Evolutionary conservation across 129 eudicot species (phyloP).

Genomic region (Flaveria trinervia): DNA sequence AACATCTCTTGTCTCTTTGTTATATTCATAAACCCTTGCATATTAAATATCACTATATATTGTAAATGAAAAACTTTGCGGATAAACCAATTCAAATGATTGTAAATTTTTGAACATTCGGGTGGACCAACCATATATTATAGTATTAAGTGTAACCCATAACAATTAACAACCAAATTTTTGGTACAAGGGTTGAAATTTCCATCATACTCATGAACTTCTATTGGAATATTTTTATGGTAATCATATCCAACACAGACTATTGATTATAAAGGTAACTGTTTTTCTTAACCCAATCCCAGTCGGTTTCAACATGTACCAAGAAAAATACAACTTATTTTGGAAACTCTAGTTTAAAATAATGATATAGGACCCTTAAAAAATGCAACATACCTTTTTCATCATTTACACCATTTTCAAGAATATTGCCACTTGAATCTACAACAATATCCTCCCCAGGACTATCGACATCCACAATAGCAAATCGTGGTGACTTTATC

Average conservation of each 20-base stretch:
- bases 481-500: constrained; percentile 41
- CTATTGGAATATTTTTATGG: background rate
- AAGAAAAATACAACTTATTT: background rate
- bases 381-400: constrained; percentile 36
- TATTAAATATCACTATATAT: background rate
- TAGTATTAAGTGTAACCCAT: background rate
- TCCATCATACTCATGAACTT: background rate
- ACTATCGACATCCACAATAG: constrained; percentile 31
- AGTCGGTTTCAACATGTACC: background rate
- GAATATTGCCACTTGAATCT: constrained; percentile 25
- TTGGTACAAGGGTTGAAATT: background rate
- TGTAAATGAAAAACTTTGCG: background rate
- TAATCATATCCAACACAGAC: background rate
- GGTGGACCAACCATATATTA: background rate
- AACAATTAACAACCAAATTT: background rate
- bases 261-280: too few relatives aligned
- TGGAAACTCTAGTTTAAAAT: background rate
- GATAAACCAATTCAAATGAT: background rate
- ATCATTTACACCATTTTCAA: constrained; percentile 31
- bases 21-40: background rate
- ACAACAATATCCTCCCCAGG: constrained; percentile 55
- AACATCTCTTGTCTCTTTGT: background rate
- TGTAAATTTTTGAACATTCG: background rate
- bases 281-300: background rate
- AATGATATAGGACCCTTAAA: background rate